phyloP scores from a whole-genome alignment of 2,329 filamentous ascomycete species.

The Xylariaceae sp. region DNA sequence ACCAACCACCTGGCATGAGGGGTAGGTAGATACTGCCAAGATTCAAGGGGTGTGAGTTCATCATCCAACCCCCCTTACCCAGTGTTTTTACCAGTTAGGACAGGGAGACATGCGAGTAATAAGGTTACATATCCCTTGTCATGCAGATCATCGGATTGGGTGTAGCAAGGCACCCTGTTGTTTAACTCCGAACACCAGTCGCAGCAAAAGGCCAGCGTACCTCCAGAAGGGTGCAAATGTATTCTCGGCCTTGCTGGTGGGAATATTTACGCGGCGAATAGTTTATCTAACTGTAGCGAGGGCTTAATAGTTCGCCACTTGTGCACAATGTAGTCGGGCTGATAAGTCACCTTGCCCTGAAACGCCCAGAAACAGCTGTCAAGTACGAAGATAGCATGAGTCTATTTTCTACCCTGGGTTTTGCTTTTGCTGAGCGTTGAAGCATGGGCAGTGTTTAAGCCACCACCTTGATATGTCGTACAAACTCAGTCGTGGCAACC shows the following conservation, averaged over 20 bases:
- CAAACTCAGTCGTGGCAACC: conserved; percentile 3
- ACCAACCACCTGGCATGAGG: conserved; percentile 10
- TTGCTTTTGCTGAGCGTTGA: conserved; percentile 5
- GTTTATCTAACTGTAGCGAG: conserved; percentile 3
- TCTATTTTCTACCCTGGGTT: conserved; percentile 7
- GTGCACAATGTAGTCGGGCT: background rate
- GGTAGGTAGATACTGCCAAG: conserved; percentile 17
- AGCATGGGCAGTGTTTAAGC: background rate
- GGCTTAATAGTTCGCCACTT: background rate
- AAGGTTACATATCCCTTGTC: conserved; percentile 21
- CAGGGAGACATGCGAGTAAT: conserved; percentile 22
- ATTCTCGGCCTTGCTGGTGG: conserved; percentile 13
- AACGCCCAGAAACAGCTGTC: background rate
- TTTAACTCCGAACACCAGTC: conserved; percentile 19
- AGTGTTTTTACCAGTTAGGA: conserved; percentile 8
- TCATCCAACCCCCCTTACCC: conserved; percentile 22
- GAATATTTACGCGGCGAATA: conserved; percentile 4
- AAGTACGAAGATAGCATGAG: conserved; percentile 2
- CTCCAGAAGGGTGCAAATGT: conserved; percentile 14
- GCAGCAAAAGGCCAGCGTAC: conserved; percentile 21
- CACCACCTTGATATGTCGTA: conserved; percentile 2
- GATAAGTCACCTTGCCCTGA: conserved; percentile 10
- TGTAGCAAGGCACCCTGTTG: conserved; percentile 16
- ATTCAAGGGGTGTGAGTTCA: conserved; percentile 14
- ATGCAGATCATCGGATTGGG: conserved; percentile 22